These are phyloP conservation scores for Parafenestella ontariensis DNA, from an alignment of 2,329 filamentous ascomycete species.

Conservation along the genomic window DNA sequence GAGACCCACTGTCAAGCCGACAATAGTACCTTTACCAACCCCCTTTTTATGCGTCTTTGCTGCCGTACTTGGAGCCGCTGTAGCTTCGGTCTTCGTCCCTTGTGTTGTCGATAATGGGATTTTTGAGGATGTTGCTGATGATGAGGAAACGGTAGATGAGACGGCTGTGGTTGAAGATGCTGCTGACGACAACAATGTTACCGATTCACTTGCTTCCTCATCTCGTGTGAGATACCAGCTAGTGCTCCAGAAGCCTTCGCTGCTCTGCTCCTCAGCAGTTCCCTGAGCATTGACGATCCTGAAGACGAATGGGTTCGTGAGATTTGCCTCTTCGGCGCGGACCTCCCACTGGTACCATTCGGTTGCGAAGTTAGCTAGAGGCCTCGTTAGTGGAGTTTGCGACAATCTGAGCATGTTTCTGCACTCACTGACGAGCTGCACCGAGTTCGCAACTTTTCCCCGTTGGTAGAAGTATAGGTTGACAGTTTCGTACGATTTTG, in stretches of 20 bases:
- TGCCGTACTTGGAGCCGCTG: too few species aligned
- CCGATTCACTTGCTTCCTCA: background rate
- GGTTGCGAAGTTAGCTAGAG: too few species aligned
- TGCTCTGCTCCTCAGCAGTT: background rate
- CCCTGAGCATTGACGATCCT: background rate
- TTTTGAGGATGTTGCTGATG: too few species aligned
- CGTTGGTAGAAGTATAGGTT: slow-evolving; percentile 5
- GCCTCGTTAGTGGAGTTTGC: too few species aligned
- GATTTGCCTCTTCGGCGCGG: background rate
- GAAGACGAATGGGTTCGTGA: background rate
- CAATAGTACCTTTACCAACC: background rate
- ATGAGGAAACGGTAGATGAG: too few species aligned
- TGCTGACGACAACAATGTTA: too few species aligned
- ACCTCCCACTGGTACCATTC: background rate
- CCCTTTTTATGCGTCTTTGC: background rate
- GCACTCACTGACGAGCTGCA: background rate
- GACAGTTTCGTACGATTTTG: background rate
- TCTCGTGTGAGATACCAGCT: background rate
- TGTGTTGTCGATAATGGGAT: too few species aligned
- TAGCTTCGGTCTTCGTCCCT: too few species aligned
- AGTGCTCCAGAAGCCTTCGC: background rate
- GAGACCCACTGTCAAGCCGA: background rate
- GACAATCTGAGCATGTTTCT: too few species aligned
- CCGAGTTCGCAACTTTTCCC: slow-evolving; percentile 5
- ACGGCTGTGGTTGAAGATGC: too few species aligned